A percentile compares a stretch with the other conserved stretches of the same genome.
phyloP scores from a whole-genome alignment of 192 early-diverging fungal genomes.

The Backusella tarrabulga region DNA sequence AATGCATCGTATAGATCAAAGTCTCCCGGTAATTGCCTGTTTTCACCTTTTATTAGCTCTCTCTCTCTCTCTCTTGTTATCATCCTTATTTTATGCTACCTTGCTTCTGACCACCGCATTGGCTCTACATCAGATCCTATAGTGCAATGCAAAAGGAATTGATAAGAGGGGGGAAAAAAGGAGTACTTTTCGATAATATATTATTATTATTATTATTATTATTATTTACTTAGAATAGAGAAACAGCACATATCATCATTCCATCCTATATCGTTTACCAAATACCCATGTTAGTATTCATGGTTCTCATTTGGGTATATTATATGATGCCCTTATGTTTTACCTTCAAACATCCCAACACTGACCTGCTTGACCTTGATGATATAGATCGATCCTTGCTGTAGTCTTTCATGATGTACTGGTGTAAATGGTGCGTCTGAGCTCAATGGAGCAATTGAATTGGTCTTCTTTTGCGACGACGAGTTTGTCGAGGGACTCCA shows the following conservation, averaged over 20 bases:
- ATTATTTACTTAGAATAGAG: conserved; percentile 33
- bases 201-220: not conserved
- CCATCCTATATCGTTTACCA: conserved; percentile 27
- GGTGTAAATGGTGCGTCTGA: conserved; percentile 18
- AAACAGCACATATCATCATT: conserved; percentile 44
- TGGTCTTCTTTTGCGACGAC: not conserved
- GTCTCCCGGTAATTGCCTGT: conserved; percentile 36
- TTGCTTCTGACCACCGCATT: conserved; percentile 41
- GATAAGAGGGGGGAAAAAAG: not conserved
- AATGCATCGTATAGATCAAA: conserved; percentile 37
- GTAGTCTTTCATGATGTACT: conserved; percentile 26
- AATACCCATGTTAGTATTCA: not conserved
- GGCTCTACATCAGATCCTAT: conserved; percentile 30
- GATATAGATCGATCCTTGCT: conserved; percentile 32
- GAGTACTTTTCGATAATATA: not conserved
- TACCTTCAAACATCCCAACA: conserved; percentile 34
- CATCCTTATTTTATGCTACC: conserved; percentile 12
- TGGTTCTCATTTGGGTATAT: not conserved
- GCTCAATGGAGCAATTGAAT: not conserved
- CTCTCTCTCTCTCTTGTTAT: conserved; percentile 7
- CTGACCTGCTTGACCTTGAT: conserved; percentile 29
- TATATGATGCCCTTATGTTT: not conserved
- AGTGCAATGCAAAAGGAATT: not conserved
- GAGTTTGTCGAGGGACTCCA: not conserved
- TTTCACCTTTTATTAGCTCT: not conserved